Percentiles rank a stretch among this genome's conserved stretches.
phyloP scores from a whole-genome alignment of 164 flowering plant species.

The Kalanchoe fedtschenkoi region DNA sequence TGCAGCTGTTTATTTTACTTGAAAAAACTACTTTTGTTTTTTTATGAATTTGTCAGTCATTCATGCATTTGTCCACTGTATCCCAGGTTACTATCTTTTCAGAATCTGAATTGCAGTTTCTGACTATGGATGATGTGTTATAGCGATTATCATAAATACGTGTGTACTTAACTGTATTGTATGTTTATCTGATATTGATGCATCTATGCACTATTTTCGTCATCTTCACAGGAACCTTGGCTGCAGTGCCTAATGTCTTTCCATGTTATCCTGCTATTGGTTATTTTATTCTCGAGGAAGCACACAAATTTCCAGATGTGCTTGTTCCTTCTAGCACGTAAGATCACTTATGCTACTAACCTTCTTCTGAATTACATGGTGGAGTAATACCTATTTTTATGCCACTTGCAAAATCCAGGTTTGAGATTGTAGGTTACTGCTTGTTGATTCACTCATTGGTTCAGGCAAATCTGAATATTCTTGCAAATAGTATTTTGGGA shows the following conservation, averaged over 20 bases:
- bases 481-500: too few relatives aligned
- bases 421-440: background rate
- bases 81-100: too few relatives aligned
- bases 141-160: background rate
- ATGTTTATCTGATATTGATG: conserved; percentile 4
- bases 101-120: too few relatives aligned
- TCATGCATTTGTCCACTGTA: too few relatives aligned
- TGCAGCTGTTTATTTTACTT: too few relatives aligned
- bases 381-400: background rate
- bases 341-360: background rate
- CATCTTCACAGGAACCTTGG: conserved; percentile 73
- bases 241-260: conserved; percentile 45
- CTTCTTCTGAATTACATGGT: background rate
- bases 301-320: conserved; percentile 75
- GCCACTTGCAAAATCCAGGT: background rate
- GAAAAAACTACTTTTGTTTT: too few relatives aligned
- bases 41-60: too few relatives aligned
- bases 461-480: too few relatives aligned
- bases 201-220: conserved; percentile 1
- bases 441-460: background rate
- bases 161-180: background rate
- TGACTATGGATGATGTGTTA: background rate
- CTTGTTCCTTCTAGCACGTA: conserved; percentile 56
- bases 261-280: conserved; percentile 47
- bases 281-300: conserved; percentile 43